Evolutionary conservation across 2,329 filamentous ascomycete species (phyloP), one percentile per base, ranked within the genome.

Genomic region (Colletotrichum phormii): DNA sequence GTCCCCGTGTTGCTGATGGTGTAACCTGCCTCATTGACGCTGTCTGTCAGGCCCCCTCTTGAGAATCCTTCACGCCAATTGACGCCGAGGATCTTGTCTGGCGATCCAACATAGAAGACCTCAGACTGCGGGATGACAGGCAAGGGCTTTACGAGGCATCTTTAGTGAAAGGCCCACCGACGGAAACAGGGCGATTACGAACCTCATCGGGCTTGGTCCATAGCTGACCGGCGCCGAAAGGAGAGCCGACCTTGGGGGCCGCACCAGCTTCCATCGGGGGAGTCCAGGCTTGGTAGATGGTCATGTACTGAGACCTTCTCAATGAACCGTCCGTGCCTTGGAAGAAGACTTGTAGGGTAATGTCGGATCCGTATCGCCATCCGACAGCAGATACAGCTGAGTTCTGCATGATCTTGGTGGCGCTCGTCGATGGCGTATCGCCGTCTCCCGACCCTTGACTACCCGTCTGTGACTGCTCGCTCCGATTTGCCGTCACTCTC

Each of bases 61-160:
- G 65, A 35, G 61, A 64, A 64, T 12, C 66, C 60, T 5, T 70
- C 66, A 24, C 66, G 53, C 66, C 66, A 72, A 67, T 72, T 72
- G 5, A 63, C 57, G 58, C 65, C 70, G 3, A 35, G 24, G 2
- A 72, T 63, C 29, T 49, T 63, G 33, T 61, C 26, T 5, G 24
- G 53, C 4, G 65, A 58, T 26, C 64, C 60, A 15, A 70, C 15
- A 42, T 53, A 72, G 42, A 70, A 72, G n/a, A 72, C 55, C 51
- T 72, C 70, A 2, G 59, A 33, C 33, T 72, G 66, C 18, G 57
- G 69, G 15, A 72, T 57, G 5, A 59, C 58, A 18, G 66, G 54
- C 15, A 73, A 26, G 18, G 37, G 24, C 67, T 70, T 33, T 11
- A 22, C 11, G 3, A 8, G 29, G 13, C 12, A 8, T 12, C 5